These are phyloP conservation scores for Aspergillus felis DNA, from an alignment of 2,329 filamentous ascomycete genomes.

Conservation along the genomic window DNA sequence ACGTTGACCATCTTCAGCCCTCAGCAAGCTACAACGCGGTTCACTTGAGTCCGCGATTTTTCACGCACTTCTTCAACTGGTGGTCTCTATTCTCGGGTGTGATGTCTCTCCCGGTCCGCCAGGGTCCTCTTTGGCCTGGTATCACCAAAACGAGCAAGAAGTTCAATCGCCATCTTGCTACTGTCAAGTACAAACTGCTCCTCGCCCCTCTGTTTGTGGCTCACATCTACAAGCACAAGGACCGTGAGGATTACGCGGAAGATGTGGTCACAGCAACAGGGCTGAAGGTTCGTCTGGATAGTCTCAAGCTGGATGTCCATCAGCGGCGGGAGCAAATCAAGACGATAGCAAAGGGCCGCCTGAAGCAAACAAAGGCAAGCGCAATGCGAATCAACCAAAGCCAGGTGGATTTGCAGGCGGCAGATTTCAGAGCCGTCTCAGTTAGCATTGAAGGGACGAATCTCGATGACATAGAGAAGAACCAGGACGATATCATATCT, in stretches of 20 bases:
- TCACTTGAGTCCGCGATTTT: slow-evolving; percentile 90
- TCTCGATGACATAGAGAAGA: slow-evolving; percentile 65
- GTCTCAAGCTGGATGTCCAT: slow-evolving; percentile 95
- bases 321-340: slow-evolving; percentile 90
- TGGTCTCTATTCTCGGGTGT: slow-evolving; percentile 95
- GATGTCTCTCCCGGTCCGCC: slow-evolving; percentile 89
- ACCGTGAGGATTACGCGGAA: slow-evolving; percentile 78
- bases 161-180: slow-evolving; percentile 93
- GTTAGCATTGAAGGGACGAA: slow-evolving; percentile 81
- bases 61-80: slow-evolving; percentile 97
- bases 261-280: slow-evolving; percentile 84
- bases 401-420: slow-evolving; percentile 85
- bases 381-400: slow-evolving; percentile 95
- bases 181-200: slow-evolving; percentile 94
- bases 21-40: slow-evolving; percentile 95
- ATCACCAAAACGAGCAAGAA: slow-evolving; percentile 98
- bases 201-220: slow-evolving; percentile 90
- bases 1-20: slow-evolving; percentile 66
- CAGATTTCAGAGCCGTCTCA: slow-evolving; percentile 89
- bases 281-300: slow-evolving; percentile 92
- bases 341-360: slow-evolving; percentile 70
- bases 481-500: slow-evolving; percentile 55
- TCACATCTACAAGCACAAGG: slow-evolving; percentile 98
- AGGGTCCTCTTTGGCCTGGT: slow-evolving; percentile 86
- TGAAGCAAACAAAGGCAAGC: slow-evolving; percentile 75